Evolutionary conservation across 768 basidiomycete species (phyloP).

Genomic region (Amanita molliuscula): DNA sequence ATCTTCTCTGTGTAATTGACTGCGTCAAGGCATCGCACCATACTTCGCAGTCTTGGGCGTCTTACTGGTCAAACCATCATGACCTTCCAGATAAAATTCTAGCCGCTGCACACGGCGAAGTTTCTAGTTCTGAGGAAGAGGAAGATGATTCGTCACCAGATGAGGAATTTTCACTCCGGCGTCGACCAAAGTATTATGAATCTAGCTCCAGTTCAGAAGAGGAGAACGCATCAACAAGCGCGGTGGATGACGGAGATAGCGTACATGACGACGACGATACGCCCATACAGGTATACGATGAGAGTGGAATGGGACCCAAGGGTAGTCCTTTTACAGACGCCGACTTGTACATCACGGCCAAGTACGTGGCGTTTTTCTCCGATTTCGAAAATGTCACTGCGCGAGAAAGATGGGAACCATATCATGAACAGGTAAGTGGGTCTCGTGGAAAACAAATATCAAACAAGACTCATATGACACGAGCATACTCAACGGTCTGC

Average conservation of each 20-base stretch:
- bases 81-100: conserved; percentile 60
- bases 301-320: conserved; percentile 41
- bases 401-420: conserved; percentile 47
- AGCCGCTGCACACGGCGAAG: conserved; percentile 29
- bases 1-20: conserved; percentile 3
- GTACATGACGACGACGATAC: conserved; percentile 23
- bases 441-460: not conserved
- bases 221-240: conserved; percentile 12
- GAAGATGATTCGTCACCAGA: conserved; percentile 14
- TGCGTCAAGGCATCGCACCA: conserved; percentile 54
- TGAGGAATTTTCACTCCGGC: conserved; percentile 7
- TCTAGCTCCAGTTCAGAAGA: conserved; percentile 13
- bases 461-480: not conserved
- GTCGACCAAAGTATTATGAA: conserved; percentile 16
- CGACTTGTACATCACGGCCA: conserved; percentile 52
- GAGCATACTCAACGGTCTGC: conserved; percentile 45
- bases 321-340: conserved; percentile 45
- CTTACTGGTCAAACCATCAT: conserved; percentile 58
- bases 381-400: conserved; percentile 31
- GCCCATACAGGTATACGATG: conserved; percentile 22
- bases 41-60: conserved; percentile 47
- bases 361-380: conserved; percentile 40
- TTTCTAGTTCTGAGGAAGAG: conserved; percentile 16
- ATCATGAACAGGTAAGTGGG: conserved; percentile 35
- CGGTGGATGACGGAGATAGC: conserved; percentile 16